Percentiles rank a stretch among this genome's conserved stretches.
Evolutionary conservation across 129 eudicot genomes (phyloP).

Genomic region (Ambrosia trifida): DNA sequence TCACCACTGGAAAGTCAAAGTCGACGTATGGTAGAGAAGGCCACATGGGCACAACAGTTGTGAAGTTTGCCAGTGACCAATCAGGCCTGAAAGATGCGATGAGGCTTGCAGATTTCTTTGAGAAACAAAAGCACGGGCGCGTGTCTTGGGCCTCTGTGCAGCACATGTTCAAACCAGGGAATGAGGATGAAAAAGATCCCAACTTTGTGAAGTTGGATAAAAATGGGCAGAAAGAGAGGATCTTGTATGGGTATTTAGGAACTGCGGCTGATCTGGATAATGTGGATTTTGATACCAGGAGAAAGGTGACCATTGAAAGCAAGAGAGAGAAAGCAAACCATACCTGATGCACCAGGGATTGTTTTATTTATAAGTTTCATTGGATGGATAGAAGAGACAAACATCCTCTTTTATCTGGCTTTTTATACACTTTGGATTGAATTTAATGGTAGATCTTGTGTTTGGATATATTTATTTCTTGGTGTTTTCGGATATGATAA

Average conservation of each 20-base stretch:
- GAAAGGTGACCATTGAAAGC: constrained; percentile 73
- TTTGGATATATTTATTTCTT: constrained; percentile 2
- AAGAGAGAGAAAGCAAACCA: constrained; percentile 41
- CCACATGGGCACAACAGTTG: constrained; percentile 66
- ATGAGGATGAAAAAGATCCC: constrained; percentile 70
- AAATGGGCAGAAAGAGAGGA: constrained; percentile 68
- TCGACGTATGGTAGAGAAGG: constrained; percentile 86
- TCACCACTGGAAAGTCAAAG: constrained; percentile 72
- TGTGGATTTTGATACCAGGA: constrained; percentile 67
- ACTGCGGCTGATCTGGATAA: constrained; percentile 75
- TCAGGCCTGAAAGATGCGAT: constrained; percentile 75
- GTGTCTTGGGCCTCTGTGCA: constrained; percentile 59
- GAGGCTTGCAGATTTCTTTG: constrained; percentile 67
- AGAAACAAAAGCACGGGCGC: constrained; percentile 76
- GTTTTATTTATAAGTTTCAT: constrained; percentile 23
- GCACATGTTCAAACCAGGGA: constrained; percentile 37
- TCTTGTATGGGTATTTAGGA: constrained; percentile 77
- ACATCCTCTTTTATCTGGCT: constrained; percentile 10
- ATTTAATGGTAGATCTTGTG: constrained; percentile 7
- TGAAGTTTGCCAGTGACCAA: constrained; percentile 66
- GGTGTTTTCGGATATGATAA: not conserved
- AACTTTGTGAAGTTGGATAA: constrained; percentile 66
- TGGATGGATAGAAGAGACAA: constrained; percentile 30
- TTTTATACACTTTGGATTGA: constrained; percentile 1
- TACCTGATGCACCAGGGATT: not conserved